phyloP scores from a whole-genome alignment of 352 stramenopile genomes.

The Pythium utonaiense region DNA sequence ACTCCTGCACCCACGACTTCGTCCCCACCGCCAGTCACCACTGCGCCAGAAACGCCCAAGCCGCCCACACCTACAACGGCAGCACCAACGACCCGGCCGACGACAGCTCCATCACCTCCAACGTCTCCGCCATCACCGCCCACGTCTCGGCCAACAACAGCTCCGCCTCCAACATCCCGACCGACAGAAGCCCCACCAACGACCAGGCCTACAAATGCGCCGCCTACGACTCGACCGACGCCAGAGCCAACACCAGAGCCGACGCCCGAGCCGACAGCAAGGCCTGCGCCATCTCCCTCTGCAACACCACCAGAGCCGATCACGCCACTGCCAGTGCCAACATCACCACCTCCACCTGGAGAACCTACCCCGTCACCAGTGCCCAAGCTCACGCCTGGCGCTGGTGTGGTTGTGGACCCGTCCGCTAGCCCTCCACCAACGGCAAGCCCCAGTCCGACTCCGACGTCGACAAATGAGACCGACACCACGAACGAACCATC shows the following conservation, averaged over 20 bases:
- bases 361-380: neutral
- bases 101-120: neutral
- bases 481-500: neutral
- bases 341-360: slow-evolving; percentile 2
- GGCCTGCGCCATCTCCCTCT: neutral
- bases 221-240: neutral
- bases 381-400: slow-evolving; percentile 8
- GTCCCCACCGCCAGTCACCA: neutral
- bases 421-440: neutral
- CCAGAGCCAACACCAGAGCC: slow-evolving; percentile 1
- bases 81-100: neutral
- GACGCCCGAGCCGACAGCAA: neutral
- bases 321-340: slow-evolving; percentile 7
- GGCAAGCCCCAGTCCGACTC: neutral
- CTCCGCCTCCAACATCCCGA: neutral
- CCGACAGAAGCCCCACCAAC: neutral
- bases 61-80: neutral
- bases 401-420: slow-evolving; percentile 1
- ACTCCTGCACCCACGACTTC: neutral
- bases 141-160: neutral
- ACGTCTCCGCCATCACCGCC: too few relatives aligned
- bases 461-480: neutral
- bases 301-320: slow-evolving; percentile 5
- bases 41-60: neutral
- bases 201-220: neutral